A percentile compares a stretch with the other conserved stretches of the same genome.
Evolutionary conservation across 2,329 filamentous ascomycete species (phyloP).

Genomic region (Capronia americana): DNA sequence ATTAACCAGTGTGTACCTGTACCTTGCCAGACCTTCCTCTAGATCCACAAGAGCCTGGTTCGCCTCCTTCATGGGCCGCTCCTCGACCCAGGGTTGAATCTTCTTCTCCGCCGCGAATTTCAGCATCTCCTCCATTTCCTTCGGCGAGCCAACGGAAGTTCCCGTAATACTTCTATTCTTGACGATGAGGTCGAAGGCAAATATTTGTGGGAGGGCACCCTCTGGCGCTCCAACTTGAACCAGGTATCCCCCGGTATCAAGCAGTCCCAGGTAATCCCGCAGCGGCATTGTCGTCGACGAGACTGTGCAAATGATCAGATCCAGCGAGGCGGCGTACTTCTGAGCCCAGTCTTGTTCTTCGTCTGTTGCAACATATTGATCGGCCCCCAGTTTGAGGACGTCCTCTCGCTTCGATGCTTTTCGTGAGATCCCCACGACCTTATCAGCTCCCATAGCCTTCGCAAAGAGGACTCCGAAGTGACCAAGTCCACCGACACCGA

Average conservation of each 20-base stretch:
- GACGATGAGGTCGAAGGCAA: constrained; percentile 64
- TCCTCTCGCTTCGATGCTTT: constrained; percentile 58
- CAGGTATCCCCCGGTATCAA: constrained; percentile 65
- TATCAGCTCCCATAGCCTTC: constrained; percentile 71
- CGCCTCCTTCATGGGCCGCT: constrained; percentile 50
- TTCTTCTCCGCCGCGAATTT: constrained; percentile 50
- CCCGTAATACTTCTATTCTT: constrained; percentile 63
- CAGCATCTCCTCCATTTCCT: constrained; percentile 55
- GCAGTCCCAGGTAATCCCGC: constrained; percentile 64
- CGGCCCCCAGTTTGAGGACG: constrained; percentile 61
- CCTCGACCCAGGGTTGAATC: constrained; percentile 53
- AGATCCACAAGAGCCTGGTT: background rate
- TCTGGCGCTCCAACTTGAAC: constrained; percentile 73
- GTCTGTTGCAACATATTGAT: constrained; percentile 63
- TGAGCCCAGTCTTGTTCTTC: constrained; percentile 62
- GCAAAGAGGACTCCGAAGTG: constrained; percentile 76
- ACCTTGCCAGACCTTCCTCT: background rate
- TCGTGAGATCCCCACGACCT: constrained; percentile 63
- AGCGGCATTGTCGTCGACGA: constrained; percentile 60
- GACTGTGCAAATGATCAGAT: constrained; percentile 62
- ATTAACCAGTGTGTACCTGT: background rate
- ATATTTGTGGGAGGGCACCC: constrained; percentile 53
- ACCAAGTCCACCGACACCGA: constrained; percentile 75
- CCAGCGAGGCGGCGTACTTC: constrained; percentile 56
- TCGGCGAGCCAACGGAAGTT: constrained; percentile 51